Conservation (phyloP, 1,139 yeast species). For the Yamadazyma kanchanaburiensis region DNA sequence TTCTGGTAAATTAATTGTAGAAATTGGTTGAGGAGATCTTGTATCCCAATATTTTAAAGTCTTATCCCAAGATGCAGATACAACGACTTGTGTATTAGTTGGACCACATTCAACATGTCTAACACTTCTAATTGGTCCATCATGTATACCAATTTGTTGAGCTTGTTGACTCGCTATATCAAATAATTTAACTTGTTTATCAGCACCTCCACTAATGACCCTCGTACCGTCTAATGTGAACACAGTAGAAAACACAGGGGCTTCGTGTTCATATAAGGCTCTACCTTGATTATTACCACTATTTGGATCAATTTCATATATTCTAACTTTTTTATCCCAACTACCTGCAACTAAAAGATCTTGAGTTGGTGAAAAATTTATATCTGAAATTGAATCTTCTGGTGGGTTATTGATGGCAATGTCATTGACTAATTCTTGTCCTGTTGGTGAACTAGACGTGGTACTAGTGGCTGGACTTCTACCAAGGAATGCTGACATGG, state of each 20-base stretch:
- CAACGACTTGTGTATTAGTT: conserved; percentile 76
- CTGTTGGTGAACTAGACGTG: conserved; percentile 41
- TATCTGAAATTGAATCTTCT: conserved; percentile 85
- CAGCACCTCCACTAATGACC: conserved; percentile 90
- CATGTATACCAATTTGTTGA: conserved; percentile 84
- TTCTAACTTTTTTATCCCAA: conserved; percentile 95
- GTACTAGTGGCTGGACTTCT: conserved; percentile 15
- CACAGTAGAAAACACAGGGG: conserved; percentile 76
- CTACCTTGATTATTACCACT: conserved; percentile 77
- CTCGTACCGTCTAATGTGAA: conserved; percentile 89
- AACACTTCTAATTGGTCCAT: conserved; percentile 72
- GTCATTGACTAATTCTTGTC: conserved; percentile 73
- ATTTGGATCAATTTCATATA: conserved; percentile 77
- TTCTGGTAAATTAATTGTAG: conserved; percentile 82
- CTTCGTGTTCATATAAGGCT: conserved; percentile 87
- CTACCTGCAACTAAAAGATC: conserved; percentile 79
- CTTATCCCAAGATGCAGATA: conserved; percentile 96
- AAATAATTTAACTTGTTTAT: conserved; percentile 79
- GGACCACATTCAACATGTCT: conserved; percentile 83
- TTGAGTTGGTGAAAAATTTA: conserved; percentile 89
- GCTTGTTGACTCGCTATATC: conserved; percentile 82
- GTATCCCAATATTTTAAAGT: conserved; percentile 93
- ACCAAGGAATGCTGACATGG: conserved; percentile 25
- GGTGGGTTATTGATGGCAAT: conserved; percentile 81
- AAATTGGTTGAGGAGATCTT: conserved; percentile 80